Percentiles rank a stretch among this genome's conserved stretches.
Evolutionary conservation across 2,329 filamentous ascomycete genomes (phyloP).

Genomic region (Tolypocladium cylindrosporum): DNA sequence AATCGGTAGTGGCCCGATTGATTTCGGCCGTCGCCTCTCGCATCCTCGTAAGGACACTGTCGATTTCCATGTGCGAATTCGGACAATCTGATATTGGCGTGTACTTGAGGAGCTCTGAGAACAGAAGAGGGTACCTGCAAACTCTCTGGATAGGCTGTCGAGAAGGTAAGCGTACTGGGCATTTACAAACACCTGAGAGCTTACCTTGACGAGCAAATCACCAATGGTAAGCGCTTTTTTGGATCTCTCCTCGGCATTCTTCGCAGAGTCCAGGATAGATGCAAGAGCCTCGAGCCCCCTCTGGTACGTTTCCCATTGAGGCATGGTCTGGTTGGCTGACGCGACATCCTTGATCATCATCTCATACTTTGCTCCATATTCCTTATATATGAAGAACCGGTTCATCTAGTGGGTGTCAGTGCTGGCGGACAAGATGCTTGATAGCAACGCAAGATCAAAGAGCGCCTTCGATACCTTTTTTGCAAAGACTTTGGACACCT

Average conservation of each 20-base stretch:
- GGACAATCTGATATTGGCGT: constrained; percentile 83
- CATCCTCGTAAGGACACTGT: constrained; percentile 60
- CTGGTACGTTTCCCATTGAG: constrained; percentile 71
- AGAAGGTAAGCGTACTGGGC: background rate
- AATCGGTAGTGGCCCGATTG: constrained; percentile 75
- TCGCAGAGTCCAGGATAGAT: constrained; percentile 61
- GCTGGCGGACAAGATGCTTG: background rate
- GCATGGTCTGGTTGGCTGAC: constrained; percentile 55
- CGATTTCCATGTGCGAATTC: constrained; percentile 69
- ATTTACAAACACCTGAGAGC: background rate
- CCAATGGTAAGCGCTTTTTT: constrained; percentile 73
- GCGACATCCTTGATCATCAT: constrained; percentile 71
- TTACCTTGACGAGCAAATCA: constrained; percentile 83
- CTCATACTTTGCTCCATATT: constrained; percentile 86
- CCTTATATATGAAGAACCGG: constrained; percentile 78
- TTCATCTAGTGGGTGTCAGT: constrained; percentile 50
- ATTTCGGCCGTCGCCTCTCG: constrained; percentile 69
- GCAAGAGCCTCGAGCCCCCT: constrained; percentile 77
- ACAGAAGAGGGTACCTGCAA: constrained; percentile 82
- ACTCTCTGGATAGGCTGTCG: constrained; percentile 79
- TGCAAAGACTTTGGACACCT: constrained; percentile 51
- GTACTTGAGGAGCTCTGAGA: constrained; percentile 71
- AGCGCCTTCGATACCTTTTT: constrained; percentile 35
- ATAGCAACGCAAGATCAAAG: background rate
- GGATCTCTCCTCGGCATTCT: constrained; percentile 48